phyloP scores from a whole-genome alignment of 441 rosid species.

The Aleurites moluccanus region DNA sequence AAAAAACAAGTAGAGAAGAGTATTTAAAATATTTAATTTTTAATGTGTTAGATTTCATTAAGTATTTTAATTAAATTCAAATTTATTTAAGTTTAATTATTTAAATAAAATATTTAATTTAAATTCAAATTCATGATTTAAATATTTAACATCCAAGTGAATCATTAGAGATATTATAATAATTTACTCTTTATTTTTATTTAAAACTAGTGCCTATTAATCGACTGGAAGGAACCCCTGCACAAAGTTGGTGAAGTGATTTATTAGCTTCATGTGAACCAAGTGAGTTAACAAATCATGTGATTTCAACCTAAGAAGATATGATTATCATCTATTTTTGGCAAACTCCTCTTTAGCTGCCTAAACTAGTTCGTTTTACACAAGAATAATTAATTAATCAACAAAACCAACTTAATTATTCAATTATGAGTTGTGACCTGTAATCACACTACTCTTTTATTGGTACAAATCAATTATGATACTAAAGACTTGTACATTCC shows the following conservation, averaged over 20 bases:
- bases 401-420: not conserved
- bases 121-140: too few species aligned
- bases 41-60: too few species aligned
- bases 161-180: too few species aligned
- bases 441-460: not conserved
- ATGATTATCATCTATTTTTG: not conserved
- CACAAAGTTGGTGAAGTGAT: conserved; percentile 4
- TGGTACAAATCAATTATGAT: not conserved
- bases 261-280: conserved; percentile 19
- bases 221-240: not conserved
- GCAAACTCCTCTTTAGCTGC: not conserved
- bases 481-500: not conserved
- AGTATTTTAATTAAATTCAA: too few species aligned
- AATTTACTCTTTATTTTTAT: too few species aligned
- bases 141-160: too few species aligned
- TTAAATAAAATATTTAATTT: too few species aligned
- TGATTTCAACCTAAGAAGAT: conserved; percentile 13
- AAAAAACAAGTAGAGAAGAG: too few species aligned
- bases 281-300: conserved; percentile 14
- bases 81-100: too few species aligned
- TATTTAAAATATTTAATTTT: too few species aligned
- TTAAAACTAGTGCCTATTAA: not conserved
- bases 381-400: not conserved
- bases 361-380: not conserved
- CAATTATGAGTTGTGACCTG: too few species aligned